Percentiles rank a stretch among this genome's conserved stretches.
These are phyloP conservation scores for Botrytis fragariae DNA, from an alignment of 2,329 filamentous ascomycete species.

Conservation along the genomic window DNA sequence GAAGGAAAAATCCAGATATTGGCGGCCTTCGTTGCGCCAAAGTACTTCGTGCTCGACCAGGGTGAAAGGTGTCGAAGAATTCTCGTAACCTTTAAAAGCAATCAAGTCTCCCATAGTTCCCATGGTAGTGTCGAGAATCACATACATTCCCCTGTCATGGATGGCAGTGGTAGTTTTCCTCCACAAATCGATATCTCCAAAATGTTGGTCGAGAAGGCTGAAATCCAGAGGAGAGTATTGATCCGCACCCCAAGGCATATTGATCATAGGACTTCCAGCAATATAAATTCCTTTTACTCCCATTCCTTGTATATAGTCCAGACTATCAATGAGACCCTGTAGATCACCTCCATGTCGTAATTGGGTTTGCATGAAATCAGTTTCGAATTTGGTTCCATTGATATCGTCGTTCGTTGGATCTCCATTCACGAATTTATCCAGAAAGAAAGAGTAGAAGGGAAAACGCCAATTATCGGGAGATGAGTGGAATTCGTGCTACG, in stretches of 20 bases:
- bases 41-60: conserved; percentile 52
- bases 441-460: conserved; percentile 63
- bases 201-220: conserved; percentile 61
- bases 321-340: conserved; percentile 54
- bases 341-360: conserved; percentile 63
- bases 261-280: conserved; percentile 62
- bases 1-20: conserved; percentile 58
- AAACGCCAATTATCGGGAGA: conserved; percentile 64
- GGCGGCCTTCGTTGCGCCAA: conserved; percentile 52
- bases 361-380: conserved; percentile 58
- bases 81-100: conserved; percentile 59
- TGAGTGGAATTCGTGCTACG: conserved; percentile 47
- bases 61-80: conserved; percentile 55
- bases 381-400: conserved; percentile 59
- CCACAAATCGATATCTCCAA: conserved; percentile 58
- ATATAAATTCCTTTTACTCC: conserved; percentile 57
- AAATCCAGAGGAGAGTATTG: conserved; percentile 60
- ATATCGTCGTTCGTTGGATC: conserved; percentile 59
- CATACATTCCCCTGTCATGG: conserved; percentile 62
- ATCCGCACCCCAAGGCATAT: conserved; percentile 62
- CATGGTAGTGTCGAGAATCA: conserved; percentile 61
- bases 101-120: conserved; percentile 62
- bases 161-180: conserved; percentile 56
- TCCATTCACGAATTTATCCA: conserved; percentile 64
- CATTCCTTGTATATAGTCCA: conserved; percentile 64